A percentile compares a stretch with the other conserved stretches of the same genome.
Conservation (phyloP, 1,284 basidiomycete genomes). For the Marasmius sp. region DNA sequence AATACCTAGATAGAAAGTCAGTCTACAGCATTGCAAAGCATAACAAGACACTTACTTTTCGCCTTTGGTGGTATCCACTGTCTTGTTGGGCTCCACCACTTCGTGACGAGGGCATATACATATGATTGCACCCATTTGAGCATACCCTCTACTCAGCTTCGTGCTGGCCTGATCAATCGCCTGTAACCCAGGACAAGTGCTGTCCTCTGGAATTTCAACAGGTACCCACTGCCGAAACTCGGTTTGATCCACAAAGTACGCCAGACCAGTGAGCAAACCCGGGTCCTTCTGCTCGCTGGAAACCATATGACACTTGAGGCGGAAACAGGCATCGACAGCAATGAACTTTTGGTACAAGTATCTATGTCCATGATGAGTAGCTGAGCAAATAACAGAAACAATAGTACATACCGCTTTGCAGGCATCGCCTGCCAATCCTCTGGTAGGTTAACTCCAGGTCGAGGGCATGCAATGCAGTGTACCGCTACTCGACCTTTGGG, state of each 20-base stretch:
- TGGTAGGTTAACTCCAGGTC: constrained; percentile 22
- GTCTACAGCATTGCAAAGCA: not conserved
- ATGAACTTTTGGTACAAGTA: constrained; percentile 16
- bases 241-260: constrained; percentile 16
- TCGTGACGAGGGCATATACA: constrained; percentile 12
- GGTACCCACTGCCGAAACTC: constrained; percentile 6
- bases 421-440: constrained; percentile 15
- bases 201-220: constrained; percentile 2
- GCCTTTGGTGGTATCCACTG: constrained; percentile 24
- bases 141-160: constrained; percentile 7
- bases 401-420: not conserved
- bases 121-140: constrained; percentile 17
- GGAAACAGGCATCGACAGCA: constrained; percentile 21
- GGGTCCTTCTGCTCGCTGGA: constrained; percentile 15
- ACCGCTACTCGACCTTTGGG: constrained; percentile 20
- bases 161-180: constrained; percentile 20
- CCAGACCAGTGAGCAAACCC: constrained; percentile 14
- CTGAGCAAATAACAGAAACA: no score
- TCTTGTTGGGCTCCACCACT: constrained; percentile 14
- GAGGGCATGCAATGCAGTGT: constrained; percentile 23
- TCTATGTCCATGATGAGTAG: constrained; percentile 10
- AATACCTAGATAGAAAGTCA: not conserved
- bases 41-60: constrained; percentile 18
- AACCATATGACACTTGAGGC: constrained; percentile 14
- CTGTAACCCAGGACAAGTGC: constrained; percentile 10